Percentiles rank a stretch among this genome's conserved stretches.
These are phyloP conservation scores for Laetiporus sulphureus DNA, from an alignment of 1,284 basidiomycete species.

Conservation along the genomic window DNA sequence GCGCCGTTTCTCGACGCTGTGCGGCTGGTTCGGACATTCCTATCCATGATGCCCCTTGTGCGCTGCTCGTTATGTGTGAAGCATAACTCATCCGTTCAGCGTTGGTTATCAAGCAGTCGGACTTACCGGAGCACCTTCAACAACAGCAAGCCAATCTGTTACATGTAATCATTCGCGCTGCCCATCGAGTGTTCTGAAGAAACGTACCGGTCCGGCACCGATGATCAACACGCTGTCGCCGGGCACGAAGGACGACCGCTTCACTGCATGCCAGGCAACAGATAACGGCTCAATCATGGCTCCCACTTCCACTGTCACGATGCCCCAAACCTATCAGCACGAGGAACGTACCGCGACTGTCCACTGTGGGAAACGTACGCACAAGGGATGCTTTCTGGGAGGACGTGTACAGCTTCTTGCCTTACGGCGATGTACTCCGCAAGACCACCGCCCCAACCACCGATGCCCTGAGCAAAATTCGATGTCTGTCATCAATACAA, in stretches of 20 bases:
- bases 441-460: slow-evolving; percentile 21
- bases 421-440: slow-evolving; percentile 24
- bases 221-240: slow-evolving; percentile 24
- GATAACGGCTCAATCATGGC: slow-evolving; percentile 28
- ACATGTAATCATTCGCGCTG: background rate
- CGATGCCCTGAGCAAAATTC: slow-evolving; percentile 11
- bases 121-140: slow-evolving; percentile 16
- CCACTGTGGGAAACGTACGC: slow-evolving; percentile 2
- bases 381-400: slow-evolving; percentile 21
- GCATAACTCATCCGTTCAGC: background rate
- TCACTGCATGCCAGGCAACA: slow-evolving; percentile 28
- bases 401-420: slow-evolving; percentile 19
- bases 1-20: slow-evolving; percentile 20
- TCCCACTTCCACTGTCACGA: slow-evolving; percentile 20
- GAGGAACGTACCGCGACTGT: background rate
- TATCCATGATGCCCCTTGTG: slow-evolving; percentile 16
- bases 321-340: background rate
- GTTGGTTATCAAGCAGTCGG: background rate
- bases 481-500: background rate
- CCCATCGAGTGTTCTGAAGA: background rate
- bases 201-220: slow-evolving; percentile 26
- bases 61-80: too few relatives aligned
- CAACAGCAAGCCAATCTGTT: slow-evolving; percentile 22
- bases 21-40: slow-evolving; percentile 26
- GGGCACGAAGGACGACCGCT: slow-evolving; percentile 19